phyloP scores from a whole-genome alignment of 176 grass and related monocot genomes.

The Triticum timopheevii region DNA sequence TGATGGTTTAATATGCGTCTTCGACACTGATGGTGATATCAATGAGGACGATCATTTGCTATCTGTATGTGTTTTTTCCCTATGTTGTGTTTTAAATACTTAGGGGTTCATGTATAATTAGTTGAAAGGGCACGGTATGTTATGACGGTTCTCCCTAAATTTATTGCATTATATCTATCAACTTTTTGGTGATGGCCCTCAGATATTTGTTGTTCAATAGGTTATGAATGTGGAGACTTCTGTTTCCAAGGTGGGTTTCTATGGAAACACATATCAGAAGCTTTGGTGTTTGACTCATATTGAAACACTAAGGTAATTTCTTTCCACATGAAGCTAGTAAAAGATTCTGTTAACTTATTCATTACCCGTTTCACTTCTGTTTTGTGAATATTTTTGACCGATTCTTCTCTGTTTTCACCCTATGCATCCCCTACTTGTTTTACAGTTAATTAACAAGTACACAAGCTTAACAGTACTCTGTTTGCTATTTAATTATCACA shows the following conservation, averaged over 20 bases:
- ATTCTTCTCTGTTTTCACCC: not conserved
- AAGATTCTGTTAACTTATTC: too few species aligned
- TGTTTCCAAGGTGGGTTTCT: constrained; percentile 82
- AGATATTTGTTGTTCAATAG: constrained; percentile 42
- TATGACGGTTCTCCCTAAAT: not conserved
- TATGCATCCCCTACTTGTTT: not conserved
- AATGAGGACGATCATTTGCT: constrained; percentile 66
- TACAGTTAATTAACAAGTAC: not conserved
- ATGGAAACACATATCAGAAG: constrained; percentile 71
- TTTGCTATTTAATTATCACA: constrained; percentile 40
- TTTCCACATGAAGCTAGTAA: not conserved
- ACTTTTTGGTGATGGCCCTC: not conserved
- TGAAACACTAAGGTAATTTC: constrained; percentile 83
- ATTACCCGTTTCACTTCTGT: not conserved
- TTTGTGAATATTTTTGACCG: not conserved
- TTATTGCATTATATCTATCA: not conserved
- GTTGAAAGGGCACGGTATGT: not conserved
- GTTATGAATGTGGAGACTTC: constrained; percentile 97
- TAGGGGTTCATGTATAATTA: not conserved
- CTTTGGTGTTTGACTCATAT: constrained; percentile 97
- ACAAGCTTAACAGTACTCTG: constrained; percentile 12
- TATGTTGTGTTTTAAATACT: constrained; percentile 17
- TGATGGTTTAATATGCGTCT: constrained; percentile 83
- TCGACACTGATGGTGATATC: constrained; percentile 76
- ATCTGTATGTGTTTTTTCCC: constrained; percentile 44